Conservation (phyloP, 1,284 basidiomycete species). For the Amylostereum areolatum region DNA sequence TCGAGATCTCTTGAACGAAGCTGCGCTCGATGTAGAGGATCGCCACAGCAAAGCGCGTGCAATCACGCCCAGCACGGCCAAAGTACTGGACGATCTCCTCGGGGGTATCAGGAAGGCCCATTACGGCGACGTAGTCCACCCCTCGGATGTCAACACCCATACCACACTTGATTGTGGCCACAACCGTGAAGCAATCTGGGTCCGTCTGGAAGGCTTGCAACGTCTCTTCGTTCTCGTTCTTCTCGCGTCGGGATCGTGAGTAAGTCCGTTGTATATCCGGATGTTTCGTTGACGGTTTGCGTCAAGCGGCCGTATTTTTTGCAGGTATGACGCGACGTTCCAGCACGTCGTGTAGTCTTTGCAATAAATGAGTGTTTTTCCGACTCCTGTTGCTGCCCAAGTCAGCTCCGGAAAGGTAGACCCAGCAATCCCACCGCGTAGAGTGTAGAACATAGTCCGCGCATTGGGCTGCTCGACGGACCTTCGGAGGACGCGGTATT, state of each 20-base stretch:
- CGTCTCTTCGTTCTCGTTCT: background rate
- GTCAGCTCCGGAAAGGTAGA: conserved; percentile 21
- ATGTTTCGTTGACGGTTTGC: background rate
- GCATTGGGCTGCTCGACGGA: conserved; percentile 22
- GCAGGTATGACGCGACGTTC: background rate
- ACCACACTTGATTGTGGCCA: conserved; percentile 20
- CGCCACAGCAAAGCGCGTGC: background rate
- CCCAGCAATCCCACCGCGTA: conserved; percentile 15
- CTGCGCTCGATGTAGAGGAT: conserved; percentile 2
- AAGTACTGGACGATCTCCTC: conserved; percentile 17
- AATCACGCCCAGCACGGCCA: conserved; percentile 14
- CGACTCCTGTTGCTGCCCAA: conserved; percentile 17
- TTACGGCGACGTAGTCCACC: conserved; percentile 10
- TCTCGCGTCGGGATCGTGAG: conserved; percentile 3
- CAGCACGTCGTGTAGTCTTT: background rate
- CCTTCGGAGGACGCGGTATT: conserved; percentile 16
- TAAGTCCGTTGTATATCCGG: background rate
- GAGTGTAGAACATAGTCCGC: conserved; percentile 16
- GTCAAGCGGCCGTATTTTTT: background rate
- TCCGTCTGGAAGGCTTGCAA: conserved; percentile 13
- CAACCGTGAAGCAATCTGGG: conserved; percentile 11
- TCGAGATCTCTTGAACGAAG: background rate
- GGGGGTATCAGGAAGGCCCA: conserved; percentile 15
- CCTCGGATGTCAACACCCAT: conserved; percentile 16
- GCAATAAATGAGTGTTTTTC: conserved; percentile 22